Evolutionary conservation across 768 basidiomycete species (phyloP), one percentile per base, ranked within the genome.

Genomic region (Termitomyces sp.): DNA sequence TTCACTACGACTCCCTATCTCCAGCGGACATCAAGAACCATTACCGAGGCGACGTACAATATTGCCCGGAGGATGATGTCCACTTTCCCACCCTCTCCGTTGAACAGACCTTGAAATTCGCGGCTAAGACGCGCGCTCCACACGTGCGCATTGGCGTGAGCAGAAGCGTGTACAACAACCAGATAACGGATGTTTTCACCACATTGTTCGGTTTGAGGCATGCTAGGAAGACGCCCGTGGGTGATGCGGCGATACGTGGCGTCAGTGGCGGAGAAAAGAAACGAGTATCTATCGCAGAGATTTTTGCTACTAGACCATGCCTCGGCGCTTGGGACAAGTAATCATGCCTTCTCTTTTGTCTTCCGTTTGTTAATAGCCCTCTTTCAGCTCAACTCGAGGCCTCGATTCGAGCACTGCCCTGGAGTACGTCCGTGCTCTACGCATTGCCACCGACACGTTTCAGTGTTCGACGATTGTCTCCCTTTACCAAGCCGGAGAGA

Each of bases 71-170:
- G 72, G 91, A 92, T 62, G 91, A 95, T 65, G 75, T 89, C 3
- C 91, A 93, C 65, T 88, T 94, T 61, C 87, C 92, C 2, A 88
- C 87, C 10, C 78, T 96, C 14, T 89, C 87, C 3, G 90, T 93
- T 35, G 78, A 80, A 44, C 79, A 92, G 65, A 92, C 91, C 0
- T 74, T 97, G 30, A 71, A 66, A 8, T 89, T 91, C 53, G 85
- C 87, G 0, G 77, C 84, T 0, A 80, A 77, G 59, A 85, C 82
- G 16, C 85, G 91, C 27, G 81, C 81, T 4, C 91, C 91, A 0
- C 81, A 72, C 17, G 69, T 68, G 4, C 80, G 86, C 42, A 56
- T 78, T 7, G 75, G 73, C 0, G 25, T 76, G 21, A 68, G 77
- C 6, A 75, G 85, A 40, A 67, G 72, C 11, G 64, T 70, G 5